Percentiles rank a stretch among this genome's conserved stretches.
Conservation (phyloP, 805 yeast species). For the Nakazawaea sp. region DNA sequence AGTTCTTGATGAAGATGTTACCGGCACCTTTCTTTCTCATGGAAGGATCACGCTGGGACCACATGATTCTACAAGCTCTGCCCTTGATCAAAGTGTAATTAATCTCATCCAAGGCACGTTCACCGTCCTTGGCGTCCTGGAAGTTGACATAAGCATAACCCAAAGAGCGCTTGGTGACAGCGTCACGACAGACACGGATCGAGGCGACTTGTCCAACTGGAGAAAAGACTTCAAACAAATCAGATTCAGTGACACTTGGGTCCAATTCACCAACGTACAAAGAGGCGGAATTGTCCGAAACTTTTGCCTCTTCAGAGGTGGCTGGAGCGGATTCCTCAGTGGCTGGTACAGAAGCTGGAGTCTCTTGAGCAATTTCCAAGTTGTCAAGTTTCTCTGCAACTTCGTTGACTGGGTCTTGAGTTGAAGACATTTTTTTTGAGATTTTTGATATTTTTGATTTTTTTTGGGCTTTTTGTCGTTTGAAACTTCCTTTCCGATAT, state of each 20-base stretch:
- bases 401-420: conserved; percentile 12
- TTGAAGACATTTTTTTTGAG: conserved; percentile 6
- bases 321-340: conserved; percentile 1
- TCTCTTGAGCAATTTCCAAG: conserved; percentile 7
- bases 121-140: conserved; percentile 85
- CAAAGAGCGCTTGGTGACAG: conserved; percentile 91
- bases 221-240: conserved; percentile 89
- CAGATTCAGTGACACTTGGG: conserved; percentile 88
- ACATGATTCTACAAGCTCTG: conserved; percentile 97
- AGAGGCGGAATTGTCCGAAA: conserved; percentile 59
- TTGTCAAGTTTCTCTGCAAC: conserved; percentile 11
- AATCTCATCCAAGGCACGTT: conserved; percentile 88
- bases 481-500: too few species aligned
- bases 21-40: conserved; percentile 92
- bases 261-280: conserved; percentile 97
- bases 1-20: conserved; percentile 95
- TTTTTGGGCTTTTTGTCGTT: too few species aligned
- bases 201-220: conserved; percentile 93
- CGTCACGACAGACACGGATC: conserved; percentile 98
- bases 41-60: conserved; percentile 99
- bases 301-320: conserved; percentile 6
- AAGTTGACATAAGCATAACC: conserved; percentile 98
- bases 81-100: conserved; percentile 94
- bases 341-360: conserved; percentile 6
- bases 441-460: conserved; percentile 7